Evolutionary conservation across 129 eudicot species (phyloP).

Genomic region (Rutidosis leptorrhynchoides): DNA sequence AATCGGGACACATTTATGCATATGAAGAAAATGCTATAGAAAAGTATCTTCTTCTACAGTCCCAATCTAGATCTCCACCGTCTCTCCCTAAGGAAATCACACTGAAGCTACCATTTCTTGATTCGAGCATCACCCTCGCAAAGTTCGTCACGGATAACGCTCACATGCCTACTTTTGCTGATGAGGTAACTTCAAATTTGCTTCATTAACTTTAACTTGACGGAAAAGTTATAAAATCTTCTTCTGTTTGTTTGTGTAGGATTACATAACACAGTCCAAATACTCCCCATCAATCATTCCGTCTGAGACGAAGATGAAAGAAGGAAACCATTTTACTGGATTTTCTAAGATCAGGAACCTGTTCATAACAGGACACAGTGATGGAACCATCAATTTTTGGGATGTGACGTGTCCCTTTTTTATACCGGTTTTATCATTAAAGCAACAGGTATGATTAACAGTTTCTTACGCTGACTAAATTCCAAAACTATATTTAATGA

Average conservation of each 20-base stretch:
- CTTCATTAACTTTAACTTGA: neutral
- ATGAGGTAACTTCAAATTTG: conserved; percentile 45
- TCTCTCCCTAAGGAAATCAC: conserved; percentile 71
- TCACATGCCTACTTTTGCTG: conserved; percentile 37
- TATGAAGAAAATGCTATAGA: conserved; percentile 68
- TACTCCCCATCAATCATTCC: conserved; percentile 52
- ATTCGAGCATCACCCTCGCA: conserved; percentile 55
- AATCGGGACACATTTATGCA: conserved; percentile 55
- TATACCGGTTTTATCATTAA: conserved; percentile 58
- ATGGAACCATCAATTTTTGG: conserved; percentile 82
- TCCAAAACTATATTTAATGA: neutral
- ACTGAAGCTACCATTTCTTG: conserved; percentile 64
- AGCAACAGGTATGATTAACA: conserved; percentile 55
- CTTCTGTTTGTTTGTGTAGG: conserved; percentile 36
- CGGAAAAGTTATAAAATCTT: neutral
- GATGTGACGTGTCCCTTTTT: conserved; percentile 69
- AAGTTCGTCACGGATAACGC: conserved; percentile 58
- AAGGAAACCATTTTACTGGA: conserved; percentile 46
- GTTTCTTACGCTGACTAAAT: neutral
- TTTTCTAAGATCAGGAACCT: conserved; percentile 65
- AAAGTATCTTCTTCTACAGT: conserved; percentile 54
- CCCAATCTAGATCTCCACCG: conserved; percentile 63
- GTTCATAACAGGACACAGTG: conserved; percentile 74
- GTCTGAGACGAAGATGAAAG: conserved; percentile 50
- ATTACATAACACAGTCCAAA: conserved; percentile 34